phyloP scores from a whole-genome alignment of 371 early-diverging fungal species.

The Phascolomyces articulosus region DNA sequence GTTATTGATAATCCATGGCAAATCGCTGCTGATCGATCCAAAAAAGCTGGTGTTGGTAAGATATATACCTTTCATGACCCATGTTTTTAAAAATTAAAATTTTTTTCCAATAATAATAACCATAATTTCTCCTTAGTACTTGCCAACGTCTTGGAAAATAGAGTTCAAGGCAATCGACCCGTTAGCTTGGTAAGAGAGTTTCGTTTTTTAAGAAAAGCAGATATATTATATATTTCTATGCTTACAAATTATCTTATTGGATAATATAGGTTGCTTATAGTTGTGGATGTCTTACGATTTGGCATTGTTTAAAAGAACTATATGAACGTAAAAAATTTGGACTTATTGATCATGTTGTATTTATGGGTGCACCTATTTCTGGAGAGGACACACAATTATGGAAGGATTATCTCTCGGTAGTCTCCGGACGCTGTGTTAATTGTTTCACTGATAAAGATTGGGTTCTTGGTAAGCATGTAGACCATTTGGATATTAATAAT shows the following conservation, averaged over 20 bases:
- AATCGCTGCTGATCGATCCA: slow-evolving; percentile 84
- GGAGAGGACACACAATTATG: slow-evolving; percentile 48
- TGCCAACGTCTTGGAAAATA: slow-evolving; percentile 79
- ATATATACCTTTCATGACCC: neutral
- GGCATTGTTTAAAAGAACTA: slow-evolving; percentile 86
- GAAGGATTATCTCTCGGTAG: slow-evolving; percentile 59
- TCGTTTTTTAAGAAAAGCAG: neutral
- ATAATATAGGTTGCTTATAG: slow-evolving; percentile 75
- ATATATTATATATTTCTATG: neutral
- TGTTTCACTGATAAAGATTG: slow-evolving; percentile 89
- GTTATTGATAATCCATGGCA: slow-evolving; percentile 93
- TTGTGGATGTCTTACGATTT: slow-evolving; percentile 91
- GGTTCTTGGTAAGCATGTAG: slow-evolving; percentile 68
- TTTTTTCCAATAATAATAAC: too few species aligned
- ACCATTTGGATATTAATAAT: neutral
- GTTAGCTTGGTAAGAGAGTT: slow-evolving; percentile 77
- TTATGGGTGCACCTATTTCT: slow-evolving; percentile 69
- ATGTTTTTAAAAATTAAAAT: too few species aligned
- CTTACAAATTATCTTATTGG: neutral
- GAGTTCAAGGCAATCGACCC: slow-evolving; percentile 91
- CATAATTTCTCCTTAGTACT: slow-evolving; percentile 46
- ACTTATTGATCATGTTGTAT: slow-evolving; percentile 60
- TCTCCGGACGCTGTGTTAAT: slow-evolving; percentile 88
- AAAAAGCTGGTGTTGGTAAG: slow-evolving; percentile 79
- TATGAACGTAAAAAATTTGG: slow-evolving; percentile 57